Base-by-base conservation (phyloP, 768 basidiomycete genomes). In the Naganishia onofrii region DNA sequence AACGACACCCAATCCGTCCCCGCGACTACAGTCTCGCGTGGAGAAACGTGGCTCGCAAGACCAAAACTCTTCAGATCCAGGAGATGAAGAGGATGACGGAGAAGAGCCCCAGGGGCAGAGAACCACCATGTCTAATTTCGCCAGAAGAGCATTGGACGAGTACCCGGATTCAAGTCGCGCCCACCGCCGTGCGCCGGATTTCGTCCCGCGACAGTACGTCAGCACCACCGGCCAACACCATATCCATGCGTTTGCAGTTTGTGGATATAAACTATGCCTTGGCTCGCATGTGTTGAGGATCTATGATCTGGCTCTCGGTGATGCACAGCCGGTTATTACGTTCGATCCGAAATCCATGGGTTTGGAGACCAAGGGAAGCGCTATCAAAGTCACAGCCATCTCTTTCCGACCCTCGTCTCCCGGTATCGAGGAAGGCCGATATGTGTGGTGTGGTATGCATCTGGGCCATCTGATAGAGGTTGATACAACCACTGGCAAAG, bases 401-500 rank as follows among this genome's bases (percentile, higher is more conserved):
- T 92, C 89, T 79, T 91, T 93, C 78, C 84, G 89, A 19, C 85
- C 89, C 0, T 84, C 84, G 1, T 74, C 72, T 1, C 74, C 78
- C 12, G 74, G 80, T n/a, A 81, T 72, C 0, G 80, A 81, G 65
- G 83, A 85, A 21, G 91, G 90, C 2, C 83, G 83, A 34, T 84
- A 86, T 67, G 74, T 93, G 1, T 97, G 94, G 94, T 82, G 89
- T 13, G 95, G 94, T 4, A 92, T 92, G 32, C 93, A 90, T 82
- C 92, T 95, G 29, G 95, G 95, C 0, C 88, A 90, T 78, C 70
- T 99, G 29, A 84, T 89, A 73, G 93, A 96, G 83, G 73, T 95
- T 67, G 92, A 97, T 76, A 83, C 90, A 46, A 81, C 85, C 66
- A 87, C 84, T 2, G 89, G 88, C 0, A 73, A 74, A 5, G 79